Evolutionary conservation across 2,329 filamentous ascomycete species (phyloP), one percentile per base, ranked within the genome.

Genomic region (Xylariaceae sp.): DNA sequence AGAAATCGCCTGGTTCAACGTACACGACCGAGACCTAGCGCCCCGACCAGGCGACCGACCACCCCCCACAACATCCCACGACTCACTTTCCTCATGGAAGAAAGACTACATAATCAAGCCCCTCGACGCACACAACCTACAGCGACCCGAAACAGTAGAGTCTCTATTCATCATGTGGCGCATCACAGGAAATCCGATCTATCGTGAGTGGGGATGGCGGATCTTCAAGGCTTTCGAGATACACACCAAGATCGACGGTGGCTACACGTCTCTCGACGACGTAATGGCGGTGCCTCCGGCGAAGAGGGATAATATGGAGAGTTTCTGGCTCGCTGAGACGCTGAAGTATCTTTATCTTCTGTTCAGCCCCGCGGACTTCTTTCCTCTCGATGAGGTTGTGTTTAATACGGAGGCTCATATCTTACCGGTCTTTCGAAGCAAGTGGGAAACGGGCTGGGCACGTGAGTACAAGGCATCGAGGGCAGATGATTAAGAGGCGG

Each of bases 81-180:
- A 69, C 53, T 72, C 72, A 0, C 71, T 81, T 17, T 80, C 80
- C 1, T 65, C 74, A 44, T 95, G 90, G 86, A 82, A 82, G 52
- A 70, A 82, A 45, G 92, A 96, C 64, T 91, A 87, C 61, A 72
- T 82, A 17, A 83, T 96, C 63, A 88, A 94, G 65, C 62, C 74
- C 10, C 78, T 82, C 5, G 91, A 97, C 66, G 74, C 78, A 49
- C 91, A 96, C 71, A 97, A 97, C 65, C 75, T 97, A 36, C 92
- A 96, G 69, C 82, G 92, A 31, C 92, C 92, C 0, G 92, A 97
- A 73, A 96, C 92, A 0, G 83, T 95, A 11, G 92, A 97, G 72
- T 90, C 84, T 47, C 73, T 97, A 54, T 90, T 97, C 62, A 94
- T 96, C 72, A 95, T 97, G 90, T 97, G 90, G 86, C 85, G 92